Percentiles rank a stretch among this genome's conserved stretches.
Conservation (phyloP, 768 basidiomycete species). For the Russula lepida region DNA sequence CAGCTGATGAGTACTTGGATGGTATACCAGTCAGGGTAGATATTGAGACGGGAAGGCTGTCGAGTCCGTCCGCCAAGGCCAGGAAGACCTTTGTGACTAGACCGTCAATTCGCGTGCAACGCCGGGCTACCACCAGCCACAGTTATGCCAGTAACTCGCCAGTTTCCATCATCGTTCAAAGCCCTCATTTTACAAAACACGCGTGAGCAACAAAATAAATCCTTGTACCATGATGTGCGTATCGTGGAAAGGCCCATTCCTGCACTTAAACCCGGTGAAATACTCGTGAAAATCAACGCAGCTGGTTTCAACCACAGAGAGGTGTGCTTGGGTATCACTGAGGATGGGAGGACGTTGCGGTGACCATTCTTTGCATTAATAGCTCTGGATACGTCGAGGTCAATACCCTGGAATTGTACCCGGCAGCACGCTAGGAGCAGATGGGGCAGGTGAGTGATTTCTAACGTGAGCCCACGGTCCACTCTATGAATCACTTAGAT, state of each 20-base stretch:
- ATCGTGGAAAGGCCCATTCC: conserved; percentile 45
- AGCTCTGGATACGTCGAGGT: conserved; percentile 72
- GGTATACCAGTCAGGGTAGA: too few relatives aligned
- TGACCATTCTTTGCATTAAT: background rate
- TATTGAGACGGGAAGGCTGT: too few relatives aligned
- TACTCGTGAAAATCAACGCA: background rate
- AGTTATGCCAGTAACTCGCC: background rate
- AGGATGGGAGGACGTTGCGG: background rate
- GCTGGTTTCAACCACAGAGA: background rate
- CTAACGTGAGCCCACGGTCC: background rate
- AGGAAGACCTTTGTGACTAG: too few relatives aligned
- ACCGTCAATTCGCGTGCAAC: too few relatives aligned
- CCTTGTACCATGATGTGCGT: conserved; percentile 48
- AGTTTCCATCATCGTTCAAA: background rate
- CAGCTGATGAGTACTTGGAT: too few relatives aligned
- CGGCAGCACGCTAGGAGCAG: conserved; percentile 58
- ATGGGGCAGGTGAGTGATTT: conserved; percentile 59
- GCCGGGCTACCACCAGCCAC: too few relatives aligned
- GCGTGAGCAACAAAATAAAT: conserved; percentile 18
- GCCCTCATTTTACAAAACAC: background rate
- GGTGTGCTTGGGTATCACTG: background rate
- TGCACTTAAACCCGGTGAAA: conserved; percentile 26
- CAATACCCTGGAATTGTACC: conserved; percentile 54
- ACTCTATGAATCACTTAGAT: too few relatives aligned
- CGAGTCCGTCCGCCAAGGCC: too few relatives aligned